Evolutionary conservation across 306 rosid genomes (phyloP), one percentile per base, ranked within the genome.

Genomic region (Echinosophora koreensis): DNA sequence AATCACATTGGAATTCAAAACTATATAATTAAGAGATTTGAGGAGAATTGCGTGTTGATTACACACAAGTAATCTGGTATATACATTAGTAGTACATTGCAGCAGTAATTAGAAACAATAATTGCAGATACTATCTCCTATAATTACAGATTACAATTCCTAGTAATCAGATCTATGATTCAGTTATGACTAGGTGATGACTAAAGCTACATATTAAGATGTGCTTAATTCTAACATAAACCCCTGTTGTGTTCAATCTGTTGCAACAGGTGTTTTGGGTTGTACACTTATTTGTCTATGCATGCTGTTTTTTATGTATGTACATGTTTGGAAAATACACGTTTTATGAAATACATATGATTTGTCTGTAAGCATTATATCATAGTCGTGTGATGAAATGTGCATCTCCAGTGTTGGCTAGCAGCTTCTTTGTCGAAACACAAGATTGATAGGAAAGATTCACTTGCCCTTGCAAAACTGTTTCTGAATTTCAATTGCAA

Each of bases 331-430:
- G 35, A 81, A 52, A 57, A 51, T 11, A 12, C 44, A 15, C 38
- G 12, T 54, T 60, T 62, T 56, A 60, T 76, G 17, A 41, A 41
- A 61, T 61, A 18, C n/a, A 41, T 51, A n/a, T 66, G 9, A 47
- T 35, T 28, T 35, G 41, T 37, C 9, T 30, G 30, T 47, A 44
- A 42, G 47, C 56, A 66, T 58, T 68, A 27, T 74, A 11, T 50
- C 60, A 56, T 68, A 76, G 75, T 77, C 78, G 65, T 63, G 22
- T 71, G 47, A 80, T 76, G 34, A 57, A 76, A 57, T 75, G 51
- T 49, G 15, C 56, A 42, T 80, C 28, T 76, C 66, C 88, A 92
- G 97, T 90, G 96, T 82, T 92, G 97, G 96, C 78, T 88, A 69
- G 92, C 84, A 59, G 93, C 90, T 62, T 86, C 90, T 67, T 35